These are phyloP conservation scores for Aspergillus arachidicola DNA, from an alignment of 2,329 filamentous ascomycete genomes.

Conservation along the genomic window DNA sequence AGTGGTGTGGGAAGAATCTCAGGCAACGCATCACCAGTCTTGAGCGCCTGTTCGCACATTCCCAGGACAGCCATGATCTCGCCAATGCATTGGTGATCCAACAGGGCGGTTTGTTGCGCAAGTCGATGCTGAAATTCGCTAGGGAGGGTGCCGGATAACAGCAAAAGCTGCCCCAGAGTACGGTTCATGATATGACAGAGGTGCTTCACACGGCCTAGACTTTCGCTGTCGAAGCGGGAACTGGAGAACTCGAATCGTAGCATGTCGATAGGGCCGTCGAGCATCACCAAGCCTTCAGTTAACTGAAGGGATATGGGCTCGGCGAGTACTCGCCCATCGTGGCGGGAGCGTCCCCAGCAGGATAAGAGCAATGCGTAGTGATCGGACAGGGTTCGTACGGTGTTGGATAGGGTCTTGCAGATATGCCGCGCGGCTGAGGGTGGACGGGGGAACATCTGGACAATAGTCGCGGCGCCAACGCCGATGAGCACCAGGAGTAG, in stretches of 20 bases:
- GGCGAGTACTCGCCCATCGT: slow-evolving; percentile 28
- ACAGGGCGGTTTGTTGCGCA: slow-evolving; percentile 40
- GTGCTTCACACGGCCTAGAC: slow-evolving; percentile 34
- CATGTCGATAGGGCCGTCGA: slow-evolving; percentile 39
- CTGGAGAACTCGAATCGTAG: slow-evolving; percentile 43
- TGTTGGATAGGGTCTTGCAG: slow-evolving; percentile 49
- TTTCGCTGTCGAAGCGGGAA: slow-evolving; percentile 40
- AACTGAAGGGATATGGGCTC: slow-evolving; percentile 36
- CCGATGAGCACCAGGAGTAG: slow-evolving; percentile 49
- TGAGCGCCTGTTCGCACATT: slow-evolving; percentile 51
- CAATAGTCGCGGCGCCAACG: slow-evolving; percentile 45
- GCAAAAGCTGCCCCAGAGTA: slow-evolving; percentile 40
- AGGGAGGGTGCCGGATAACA: slow-evolving; percentile 38
- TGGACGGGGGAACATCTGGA: slow-evolving; percentile 52
- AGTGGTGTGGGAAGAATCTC: slow-evolving; percentile 53
- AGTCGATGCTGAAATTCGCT: slow-evolving; percentile 46
- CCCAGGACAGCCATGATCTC: slow-evolving; percentile 55
- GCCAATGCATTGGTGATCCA: slow-evolving; percentile 49
- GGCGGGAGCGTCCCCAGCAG: slow-evolving; percentile 40
- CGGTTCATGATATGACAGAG: slow-evolving; percentile 37
- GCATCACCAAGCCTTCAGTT: slow-evolving; percentile 32
- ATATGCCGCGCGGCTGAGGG: slow-evolving; percentile 52
- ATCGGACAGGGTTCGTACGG: slow-evolving; percentile 48
- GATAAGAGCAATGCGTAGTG: slow-evolving; percentile 55
- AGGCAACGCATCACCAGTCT: slow-evolving; percentile 52